Evolutionary conservation across 2,329 filamentous ascomycete genomes (phyloP), one percentile per base, ranked within the genome.

Genomic region (Onygenales sp.): DNA sequence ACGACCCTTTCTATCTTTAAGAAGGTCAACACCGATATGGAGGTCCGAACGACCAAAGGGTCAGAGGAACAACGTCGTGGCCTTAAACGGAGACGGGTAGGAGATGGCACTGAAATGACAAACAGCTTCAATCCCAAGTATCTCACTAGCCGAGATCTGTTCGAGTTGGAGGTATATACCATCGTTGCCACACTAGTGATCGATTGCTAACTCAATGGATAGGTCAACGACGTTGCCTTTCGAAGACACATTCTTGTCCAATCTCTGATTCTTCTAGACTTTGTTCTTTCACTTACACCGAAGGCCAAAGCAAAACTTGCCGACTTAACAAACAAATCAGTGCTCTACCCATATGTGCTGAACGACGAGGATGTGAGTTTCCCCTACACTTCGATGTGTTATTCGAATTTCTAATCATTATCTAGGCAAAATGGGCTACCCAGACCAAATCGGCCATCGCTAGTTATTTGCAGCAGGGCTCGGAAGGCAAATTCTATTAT

Each of bases 91-190:
- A 94, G 91, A 67, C 76, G 80, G 43, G 77, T 79, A 9, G 77
- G 72, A 32, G 77, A 82, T 50, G 80, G 81, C 6, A 76, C 81
- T 49, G 84, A 85, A 56, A 73, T 84, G 49, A 78, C 83, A 27
- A 86, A 83, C 64, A 84, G 82, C 27, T 97, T 95, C 72, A 98
- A 98, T 63, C 92, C 94, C 1, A 98, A 97, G 66, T 99, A 98
- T 67, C 79, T 99, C 14, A 99, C 93, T n/a, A 97, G 91, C 68
- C 82, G 87, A 59, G 94, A 98, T 67, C 77, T 99, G 1, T 99
- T 99, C 69, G 89, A 94, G 63, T 81, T 98, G 45, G 93, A 98
- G 79, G 87, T 89, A 77, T 56, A 73, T 51, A 27, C 21, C 31
- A 7, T 6, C 44, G 42, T 42, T 32, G 32, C 9, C 31, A 37